A percentile compares a stretch with the other conserved stretches of the same genome.
These are phyloP conservation scores for Pseudomonodictys pantanalensis DNA, from an alignment of 495 filamentous ascomycete species.

Conservation along the genomic window DNA sequence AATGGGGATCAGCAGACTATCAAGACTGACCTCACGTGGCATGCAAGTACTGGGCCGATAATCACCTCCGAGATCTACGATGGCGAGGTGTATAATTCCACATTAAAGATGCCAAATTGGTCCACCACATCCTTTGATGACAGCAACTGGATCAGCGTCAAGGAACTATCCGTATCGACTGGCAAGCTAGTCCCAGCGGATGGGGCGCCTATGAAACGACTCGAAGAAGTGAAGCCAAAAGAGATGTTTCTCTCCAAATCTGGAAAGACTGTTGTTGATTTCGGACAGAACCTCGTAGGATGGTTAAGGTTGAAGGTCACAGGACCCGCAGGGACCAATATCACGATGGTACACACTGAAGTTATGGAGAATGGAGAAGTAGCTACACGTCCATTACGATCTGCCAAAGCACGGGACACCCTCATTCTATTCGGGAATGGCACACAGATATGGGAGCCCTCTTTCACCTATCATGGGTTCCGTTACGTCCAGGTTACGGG, in stretches of 20 bases:
- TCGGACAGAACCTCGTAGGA: slow-evolving; percentile 57
- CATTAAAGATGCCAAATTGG: slow-evolving; percentile 32
- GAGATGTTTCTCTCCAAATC: slow-evolving; percentile 46
- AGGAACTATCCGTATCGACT: background rate
- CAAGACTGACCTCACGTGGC: slow-evolving; percentile 48
- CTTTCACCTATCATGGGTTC: slow-evolving; percentile 57
- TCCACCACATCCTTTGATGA: slow-evolving; percentile 20
- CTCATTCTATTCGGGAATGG: slow-evolving; percentile 40
- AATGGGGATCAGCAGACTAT: slow-evolving; percentile 34
- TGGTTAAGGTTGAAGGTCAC: slow-evolving; percentile 27
- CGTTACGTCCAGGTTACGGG: slow-evolving; percentile 51
- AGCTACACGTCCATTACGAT: slow-evolving; percentile 49
- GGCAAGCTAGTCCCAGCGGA: slow-evolving; percentile 30
- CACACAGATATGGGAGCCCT: slow-evolving; percentile 42
- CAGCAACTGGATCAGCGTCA: slow-evolving; percentile 3
- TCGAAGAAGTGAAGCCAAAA: slow-evolving; percentile 40
- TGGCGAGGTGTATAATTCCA: slow-evolving; percentile 52
- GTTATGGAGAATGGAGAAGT: slow-evolving; percentile 54
- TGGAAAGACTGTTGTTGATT: slow-evolving; percentile 52
- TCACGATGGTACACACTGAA: slow-evolving; percentile 50
- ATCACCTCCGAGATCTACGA: slow-evolving; percentile 53
- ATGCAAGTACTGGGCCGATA: slow-evolving; percentile 42
- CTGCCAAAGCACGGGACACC: slow-evolving; percentile 47
- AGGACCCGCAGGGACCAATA: slow-evolving; percentile 39
- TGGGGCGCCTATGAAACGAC: slow-evolving; percentile 43